Evolutionary conservation across 2,329 filamentous ascomycete genomes (phyloP).

Genomic region (Corniculantispora saksenae): DNA sequence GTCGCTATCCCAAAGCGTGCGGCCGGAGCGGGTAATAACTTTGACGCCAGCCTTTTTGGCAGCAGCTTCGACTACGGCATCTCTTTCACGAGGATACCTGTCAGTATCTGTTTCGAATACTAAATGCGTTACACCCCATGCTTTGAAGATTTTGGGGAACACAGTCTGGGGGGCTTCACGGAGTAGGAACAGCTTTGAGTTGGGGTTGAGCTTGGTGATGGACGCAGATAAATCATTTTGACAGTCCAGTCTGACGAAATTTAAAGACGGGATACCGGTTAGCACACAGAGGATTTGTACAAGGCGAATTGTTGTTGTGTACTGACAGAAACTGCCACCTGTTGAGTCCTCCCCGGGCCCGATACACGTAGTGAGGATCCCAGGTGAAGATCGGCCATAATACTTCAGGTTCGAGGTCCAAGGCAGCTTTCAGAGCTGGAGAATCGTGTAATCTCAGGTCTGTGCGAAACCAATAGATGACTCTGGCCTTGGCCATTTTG

Average conservation of each 20-base stretch:
- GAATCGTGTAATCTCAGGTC: slow-evolving; percentile 78
- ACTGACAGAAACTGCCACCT: slow-evolving; percentile 70
- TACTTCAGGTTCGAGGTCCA: slow-evolving; percentile 67
- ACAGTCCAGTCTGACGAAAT: slow-evolving; percentile 63
- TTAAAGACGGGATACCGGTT: not conserved
- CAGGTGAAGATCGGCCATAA: slow-evolving; percentile 79
- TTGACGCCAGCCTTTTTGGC: slow-evolving; percentile 66
- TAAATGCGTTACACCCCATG: slow-evolving; percentile 73
- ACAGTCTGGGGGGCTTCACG: slow-evolving; percentile 72
- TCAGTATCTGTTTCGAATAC: slow-evolving; percentile 82
- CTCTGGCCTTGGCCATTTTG: slow-evolving; percentile 41
- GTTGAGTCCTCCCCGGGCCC: slow-evolving; percentile 68
- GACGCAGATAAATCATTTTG: slow-evolving; percentile 68
- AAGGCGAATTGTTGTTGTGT: not conserved
- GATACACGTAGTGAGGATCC: slow-evolving; percentile 80
- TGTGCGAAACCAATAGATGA: slow-evolving; percentile 79
- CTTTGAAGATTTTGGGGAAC: slow-evolving; percentile 70
- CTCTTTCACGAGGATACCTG: slow-evolving; percentile 66
- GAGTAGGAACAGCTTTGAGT: slow-evolving; percentile 70
- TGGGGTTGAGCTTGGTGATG: slow-evolving; percentile 68
- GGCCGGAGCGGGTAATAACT: slow-evolving; percentile 63
- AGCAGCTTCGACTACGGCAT: slow-evolving; percentile 58
- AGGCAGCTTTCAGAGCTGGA: slow-evolving; percentile 69
- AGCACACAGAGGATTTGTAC: not conserved
- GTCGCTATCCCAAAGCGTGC: slow-evolving; percentile 75